phyloP scores from a whole-genome alignment of 805 yeast genomes.

The Yamadazyma sp. region DNA sequence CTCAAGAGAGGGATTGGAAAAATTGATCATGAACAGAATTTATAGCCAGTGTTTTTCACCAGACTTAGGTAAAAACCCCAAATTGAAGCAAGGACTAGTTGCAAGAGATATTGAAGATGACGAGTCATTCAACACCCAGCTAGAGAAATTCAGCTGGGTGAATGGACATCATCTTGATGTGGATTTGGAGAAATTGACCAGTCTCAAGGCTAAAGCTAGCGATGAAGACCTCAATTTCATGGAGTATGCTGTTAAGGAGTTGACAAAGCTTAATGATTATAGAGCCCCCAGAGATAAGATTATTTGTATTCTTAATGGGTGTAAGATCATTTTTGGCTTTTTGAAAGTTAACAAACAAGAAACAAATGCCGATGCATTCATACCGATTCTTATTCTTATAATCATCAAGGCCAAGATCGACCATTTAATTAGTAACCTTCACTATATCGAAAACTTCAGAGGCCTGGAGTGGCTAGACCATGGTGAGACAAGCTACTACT shows the following conservation, averaged over 20 bases:
- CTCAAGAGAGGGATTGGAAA: slow-evolving; percentile 89
- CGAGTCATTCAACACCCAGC: slow-evolving; percentile 45
- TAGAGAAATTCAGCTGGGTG: slow-evolving; percentile 69
- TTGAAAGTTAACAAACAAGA: slow-evolving; percentile 71
- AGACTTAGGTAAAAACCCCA: slow-evolving; percentile 39
- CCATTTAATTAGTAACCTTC: slow-evolving; percentile 71
- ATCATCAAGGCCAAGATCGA: slow-evolving; percentile 66
- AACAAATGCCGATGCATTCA: slow-evolving; percentile 85
- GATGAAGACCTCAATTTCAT: slow-evolving; percentile 42
- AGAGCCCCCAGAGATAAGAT: slow-evolving; percentile 94
- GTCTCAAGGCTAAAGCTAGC: slow-evolving; percentile 20
- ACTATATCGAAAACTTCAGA: slow-evolving; percentile 83
- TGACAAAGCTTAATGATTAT: slow-evolving; percentile 74
- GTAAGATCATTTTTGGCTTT: slow-evolving; percentile 88
- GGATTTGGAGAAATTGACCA: slow-evolving; percentile 41
- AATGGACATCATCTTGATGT: slow-evolving; percentile 77
- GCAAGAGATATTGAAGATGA: slow-evolving; percentile 66
- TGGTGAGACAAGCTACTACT: slow-evolving; percentile 90
- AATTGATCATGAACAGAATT: slow-evolving; percentile 83
- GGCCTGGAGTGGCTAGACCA: slow-evolving; percentile 63
- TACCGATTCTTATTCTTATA: slow-evolving; percentile 84
- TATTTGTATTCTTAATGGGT: slow-evolving; percentile 85
- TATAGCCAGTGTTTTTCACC: slow-evolving; percentile 83
- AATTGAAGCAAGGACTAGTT: slow-evolving; percentile 39
- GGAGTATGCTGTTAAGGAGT: slow-evolving; percentile 67